Base-by-base conservation (phyloP, 2,329 filamentous ascomycete genomes). In the Zymoseptoria tritici region DNA sequence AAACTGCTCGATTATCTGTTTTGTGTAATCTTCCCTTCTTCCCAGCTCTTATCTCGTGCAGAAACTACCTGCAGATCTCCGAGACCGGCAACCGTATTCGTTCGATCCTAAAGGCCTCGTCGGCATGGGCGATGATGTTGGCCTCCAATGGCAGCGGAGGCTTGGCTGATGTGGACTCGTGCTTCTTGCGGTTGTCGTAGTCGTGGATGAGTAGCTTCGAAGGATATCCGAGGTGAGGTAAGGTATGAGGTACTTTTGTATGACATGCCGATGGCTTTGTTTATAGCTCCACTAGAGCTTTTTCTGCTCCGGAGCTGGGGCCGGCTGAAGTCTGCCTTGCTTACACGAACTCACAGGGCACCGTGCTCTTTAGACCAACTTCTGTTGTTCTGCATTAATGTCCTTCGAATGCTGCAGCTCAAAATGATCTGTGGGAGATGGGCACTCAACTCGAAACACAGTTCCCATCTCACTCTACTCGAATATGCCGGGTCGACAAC, bases 1-100 rank as follows among this genome's bases (percentile, higher is more conserved):
- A 4, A 42, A 53, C 54, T 54, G 36, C 49, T n/a, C n/a, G n/a
- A n/a, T n/a, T n/a, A n/a, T n/a, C n/a, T n/a, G n/a, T n/a, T n/a
- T n/a, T n/a, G n/a, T n/a, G n/a, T n/a, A n/a, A n/a, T n/a, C n/a
- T n/a, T 29, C 26, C 9, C 8, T 50, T 55, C 57, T 55, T 11
- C 13, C 19, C 46, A 54, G 11, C 24, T 57, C 56, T 56, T 54
- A 13, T 55, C 36, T 56, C 26, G 58, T 49, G 52, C 56, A 56
- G 51, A 36, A 57, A 52, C 56, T 56, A 42, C 58, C 60, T 54
- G 59, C 60, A 55, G 62, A 63, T 61, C 62, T 60, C 55, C 62
- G 56, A 54, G 56, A 57, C 55, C 60, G 51, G 57, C 62, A 62
- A 57, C 62, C 62, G 61, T 63, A 61, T 52, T 62, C 60, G 57